phyloP scores from a whole-genome alignment of 176 grass and related monocot species.

The Alopecurus myosuroides region DNA sequence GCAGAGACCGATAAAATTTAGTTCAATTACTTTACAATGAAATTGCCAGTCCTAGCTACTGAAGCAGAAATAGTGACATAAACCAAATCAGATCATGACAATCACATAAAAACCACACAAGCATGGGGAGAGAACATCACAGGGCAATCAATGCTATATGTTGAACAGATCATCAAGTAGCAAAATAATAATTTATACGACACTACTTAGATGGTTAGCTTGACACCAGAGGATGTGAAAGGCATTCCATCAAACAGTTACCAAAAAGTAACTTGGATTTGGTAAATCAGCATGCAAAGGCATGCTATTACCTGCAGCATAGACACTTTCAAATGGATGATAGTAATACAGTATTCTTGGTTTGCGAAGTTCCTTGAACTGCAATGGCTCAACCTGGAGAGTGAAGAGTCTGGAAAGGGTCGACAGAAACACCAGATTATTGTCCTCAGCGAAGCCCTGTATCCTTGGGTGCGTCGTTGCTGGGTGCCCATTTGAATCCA shows the following conservation, averaged over 20 bases:
- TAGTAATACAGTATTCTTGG: fast-evolving
- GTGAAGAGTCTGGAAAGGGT: neutral
- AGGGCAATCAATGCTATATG: neutral
- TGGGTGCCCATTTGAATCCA: neutral
- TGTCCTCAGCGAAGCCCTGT: neutral
- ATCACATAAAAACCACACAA: neutral
- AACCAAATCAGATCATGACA: neutral
- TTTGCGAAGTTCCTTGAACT: neutral
- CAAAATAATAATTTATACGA: neutral
- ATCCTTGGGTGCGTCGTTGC: no score
- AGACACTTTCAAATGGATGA: neutral
- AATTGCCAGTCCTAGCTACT: neutral
- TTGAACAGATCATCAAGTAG: neutral
- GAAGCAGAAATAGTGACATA: neutral
- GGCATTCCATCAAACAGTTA: neutral
- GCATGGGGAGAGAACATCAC: neutral
- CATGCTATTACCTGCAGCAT: neutral
- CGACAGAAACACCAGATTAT: neutral
- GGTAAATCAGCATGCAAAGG: neutral
- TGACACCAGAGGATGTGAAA: neutral
- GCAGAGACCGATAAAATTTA: neutral
- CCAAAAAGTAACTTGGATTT: neutral
- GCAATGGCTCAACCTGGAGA: neutral
- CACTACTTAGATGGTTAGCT: neutral
- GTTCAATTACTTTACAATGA: neutral